phyloP scores from a whole-genome alignment of 345 rosid species.

The Sapria himalayana region DNA sequence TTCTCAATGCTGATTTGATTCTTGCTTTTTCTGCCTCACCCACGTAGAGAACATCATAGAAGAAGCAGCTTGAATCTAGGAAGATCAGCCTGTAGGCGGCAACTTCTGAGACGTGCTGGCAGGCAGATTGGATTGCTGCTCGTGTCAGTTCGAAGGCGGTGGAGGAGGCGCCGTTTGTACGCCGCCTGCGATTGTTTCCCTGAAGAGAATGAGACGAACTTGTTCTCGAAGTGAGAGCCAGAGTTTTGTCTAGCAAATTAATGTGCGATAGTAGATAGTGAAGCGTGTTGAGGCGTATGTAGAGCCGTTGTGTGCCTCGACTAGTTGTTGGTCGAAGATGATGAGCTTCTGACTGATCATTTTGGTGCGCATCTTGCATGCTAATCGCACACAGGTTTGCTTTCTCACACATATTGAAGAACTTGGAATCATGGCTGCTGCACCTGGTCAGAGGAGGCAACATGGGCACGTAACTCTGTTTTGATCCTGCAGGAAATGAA shows the following conservation, averaged over 20 bases:
- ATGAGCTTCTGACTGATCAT: slow-evolving; percentile 18
- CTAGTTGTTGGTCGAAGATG: slow-evolving; percentile 73
- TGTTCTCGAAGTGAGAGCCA: slow-evolving; percentile 38
- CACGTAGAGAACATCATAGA: slow-evolving; percentile 51
- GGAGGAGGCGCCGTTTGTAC: slow-evolving; percentile 12
- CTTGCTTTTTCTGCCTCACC: slow-evolving; percentile 40
- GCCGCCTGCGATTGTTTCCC: slow-evolving; percentile 9
- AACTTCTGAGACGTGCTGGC: slow-evolving; percentile 72
- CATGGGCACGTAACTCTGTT: slow-evolving; percentile 58
- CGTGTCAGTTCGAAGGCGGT: slow-evolving; percentile 41
- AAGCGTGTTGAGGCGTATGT: slow-evolving; percentile 67
- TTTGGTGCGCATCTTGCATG: slow-evolving; percentile 13
- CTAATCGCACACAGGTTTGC: slow-evolving; percentile 41
- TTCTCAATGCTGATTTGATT: slow-evolving; percentile 35
- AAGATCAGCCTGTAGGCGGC: slow-evolving; percentile 67
- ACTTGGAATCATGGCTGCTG: slow-evolving; percentile 54
- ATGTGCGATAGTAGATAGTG: slow-evolving; percentile 55
- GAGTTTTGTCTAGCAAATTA: slow-evolving; percentile 63
- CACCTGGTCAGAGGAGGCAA: slow-evolving; percentile 82
- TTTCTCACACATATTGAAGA: slow-evolving; percentile 46
- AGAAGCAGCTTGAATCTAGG: slow-evolving; percentile 46
- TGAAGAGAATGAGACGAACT: slow-evolving; percentile 9
- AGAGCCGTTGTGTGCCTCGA: slow-evolving; percentile 82
- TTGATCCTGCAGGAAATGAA: slow-evolving; percentile 32
- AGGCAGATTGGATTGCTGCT: slow-evolving; percentile 45